Evolutionary conservation across 164 flowering plant species (phyloP).

Genomic region (Santalum album): DNA sequence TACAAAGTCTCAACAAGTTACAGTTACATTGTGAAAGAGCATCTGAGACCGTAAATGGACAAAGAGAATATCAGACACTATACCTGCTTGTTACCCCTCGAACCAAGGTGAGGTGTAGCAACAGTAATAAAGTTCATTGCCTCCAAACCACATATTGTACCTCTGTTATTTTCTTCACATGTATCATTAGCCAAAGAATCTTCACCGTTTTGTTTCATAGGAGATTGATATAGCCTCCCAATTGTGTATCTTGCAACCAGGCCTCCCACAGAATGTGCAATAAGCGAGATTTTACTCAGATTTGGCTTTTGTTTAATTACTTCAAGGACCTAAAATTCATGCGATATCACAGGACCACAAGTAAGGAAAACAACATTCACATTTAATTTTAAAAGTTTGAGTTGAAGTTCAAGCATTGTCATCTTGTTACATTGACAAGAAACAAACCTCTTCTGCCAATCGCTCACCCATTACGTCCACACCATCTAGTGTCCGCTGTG

Average conservation of each 20-base stretch:
- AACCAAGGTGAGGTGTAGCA: constrained; percentile 98
- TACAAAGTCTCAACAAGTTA: too few species aligned
- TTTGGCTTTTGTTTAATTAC: constrained; percentile 48
- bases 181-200: constrained; percentile 14
- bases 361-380: background rate
- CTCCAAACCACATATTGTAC: constrained; percentile 77
- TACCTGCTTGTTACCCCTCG: constrained; percentile 97
- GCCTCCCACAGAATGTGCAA: constrained; percentile 94
- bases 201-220: constrained; percentile 17
- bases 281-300: constrained; percentile 68
- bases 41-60: too few species aligned
- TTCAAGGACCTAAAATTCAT: constrained; percentile 51
- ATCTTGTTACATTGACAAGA: background rate
- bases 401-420: background rate
- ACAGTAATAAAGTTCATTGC: constrained; percentile 87
- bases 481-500: constrained; percentile 70
- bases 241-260: constrained; percentile 91
- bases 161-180: constrained; percentile 28
- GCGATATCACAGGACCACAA: background rate
- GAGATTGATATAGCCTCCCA: constrained; percentile 66
- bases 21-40: background rate
- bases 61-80: background rate
- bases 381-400: background rate
- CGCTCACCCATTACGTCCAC: constrained; percentile 97
- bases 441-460: constrained; percentile 78